A percentile compares a stretch with the other conserved stretches of the same genome.
phyloP scores from a whole-genome alignment of 2,329 filamentous ascomycete species.

The Exophiala calicioides region DNA sequence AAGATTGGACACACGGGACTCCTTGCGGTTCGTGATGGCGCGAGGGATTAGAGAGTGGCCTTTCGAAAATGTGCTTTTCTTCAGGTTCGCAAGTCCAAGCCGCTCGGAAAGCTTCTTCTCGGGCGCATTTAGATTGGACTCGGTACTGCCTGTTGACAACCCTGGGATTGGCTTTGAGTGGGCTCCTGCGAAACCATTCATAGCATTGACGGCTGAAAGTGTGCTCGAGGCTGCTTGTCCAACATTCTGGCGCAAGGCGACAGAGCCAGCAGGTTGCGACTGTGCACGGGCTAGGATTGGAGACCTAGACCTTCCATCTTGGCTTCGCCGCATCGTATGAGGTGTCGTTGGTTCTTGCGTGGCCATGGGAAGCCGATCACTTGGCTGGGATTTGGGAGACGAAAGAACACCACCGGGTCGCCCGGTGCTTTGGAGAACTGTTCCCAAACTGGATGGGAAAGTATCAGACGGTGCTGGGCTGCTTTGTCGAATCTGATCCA shows the following conservation, averaged over 20 bases:
- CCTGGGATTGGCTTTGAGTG: conserved; percentile 16
- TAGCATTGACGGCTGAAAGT: conserved; percentile 27
- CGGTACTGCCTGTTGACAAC: conserved; percentile 16
- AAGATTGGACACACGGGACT: conserved; percentile 82
- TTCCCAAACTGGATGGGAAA: too few relatives aligned
- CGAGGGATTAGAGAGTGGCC: conserved; percentile 78
- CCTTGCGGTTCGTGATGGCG: conserved; percentile 70
- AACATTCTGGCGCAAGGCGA: conserved; percentile 36
- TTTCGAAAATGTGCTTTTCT: conserved; percentile 53
- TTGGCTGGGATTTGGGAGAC: not conserved
- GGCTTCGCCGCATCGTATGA: conserved; percentile 29
- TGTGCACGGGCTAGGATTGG: conserved; percentile 54
- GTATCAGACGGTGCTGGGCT: too few relatives aligned
- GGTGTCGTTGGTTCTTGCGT: not conserved
- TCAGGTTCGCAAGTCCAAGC: conserved; percentile 66
- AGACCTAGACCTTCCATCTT: conserved; percentile 39
- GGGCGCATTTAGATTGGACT: conserved; percentile 41
- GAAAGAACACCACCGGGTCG: not conserved
- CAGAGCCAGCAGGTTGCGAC: conserved; percentile 50
- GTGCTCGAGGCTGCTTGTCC: conserved; percentile 23
- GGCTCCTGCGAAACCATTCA: conserved; percentile 26
- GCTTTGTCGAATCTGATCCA: not conserved
- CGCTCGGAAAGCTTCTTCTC: conserved; percentile 80
- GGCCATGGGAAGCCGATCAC: conserved; percentile 3
- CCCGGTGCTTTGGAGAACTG: not conserved